These are phyloP conservation scores for Colletotrichum sansevieriae DNA, from an alignment of 2,329 filamentous ascomycete species.

Conservation along the genomic window DNA sequence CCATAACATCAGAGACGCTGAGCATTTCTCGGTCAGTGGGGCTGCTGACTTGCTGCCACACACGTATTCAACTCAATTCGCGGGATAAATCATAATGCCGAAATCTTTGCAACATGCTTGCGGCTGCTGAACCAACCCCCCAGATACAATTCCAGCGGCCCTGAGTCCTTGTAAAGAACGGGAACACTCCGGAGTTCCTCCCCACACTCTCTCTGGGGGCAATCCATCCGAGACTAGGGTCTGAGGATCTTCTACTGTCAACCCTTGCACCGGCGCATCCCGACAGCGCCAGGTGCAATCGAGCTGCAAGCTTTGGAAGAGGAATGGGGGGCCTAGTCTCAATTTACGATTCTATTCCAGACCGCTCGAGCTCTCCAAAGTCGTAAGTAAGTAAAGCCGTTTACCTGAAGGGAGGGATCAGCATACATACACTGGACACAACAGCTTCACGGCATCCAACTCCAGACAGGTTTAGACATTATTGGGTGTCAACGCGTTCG, in stretches of 20 bases:
- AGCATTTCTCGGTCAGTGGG: neutral
- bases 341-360: conserved; percentile 15
- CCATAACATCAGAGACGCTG: neutral
- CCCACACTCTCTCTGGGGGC: conserved; percentile 19
- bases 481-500: conserved; percentile 8
- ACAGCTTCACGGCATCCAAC: conserved; percentile 22
- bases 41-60: neutral
- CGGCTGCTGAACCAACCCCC: no score
- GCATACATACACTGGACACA: neutral
- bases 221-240: conserved; percentile 13
- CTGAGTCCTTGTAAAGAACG: no score
- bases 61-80: no score
- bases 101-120: no score
- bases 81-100: no score
- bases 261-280: conserved; percentile 19
- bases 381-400: no score
- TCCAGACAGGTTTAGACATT: conserved; percentile 10
- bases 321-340: neutral
- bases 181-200: no score
- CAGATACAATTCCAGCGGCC: no score
- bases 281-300: conserved; percentile 17
- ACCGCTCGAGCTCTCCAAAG: neutral
- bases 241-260: conserved; percentile 19
- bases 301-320: neutral
- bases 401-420: no score